phyloP scores from a whole-genome alignment of 2,329 filamentous ascomycete genomes.

The Chrysosporium keratinophilum region DNA sequence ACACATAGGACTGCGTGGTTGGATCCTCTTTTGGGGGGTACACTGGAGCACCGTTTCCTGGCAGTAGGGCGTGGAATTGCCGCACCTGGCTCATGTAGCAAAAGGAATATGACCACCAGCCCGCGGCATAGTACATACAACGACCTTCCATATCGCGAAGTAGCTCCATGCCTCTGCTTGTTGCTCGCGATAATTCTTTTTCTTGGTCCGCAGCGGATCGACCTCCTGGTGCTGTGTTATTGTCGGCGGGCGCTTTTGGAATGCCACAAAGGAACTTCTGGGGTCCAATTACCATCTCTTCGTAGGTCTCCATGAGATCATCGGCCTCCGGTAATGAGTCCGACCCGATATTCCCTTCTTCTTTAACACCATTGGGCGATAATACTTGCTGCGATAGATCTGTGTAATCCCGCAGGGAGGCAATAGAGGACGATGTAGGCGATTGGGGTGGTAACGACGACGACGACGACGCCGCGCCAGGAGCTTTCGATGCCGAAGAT shows the following conservation, averaged over 20 bases:
- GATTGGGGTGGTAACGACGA: constrained; percentile 12
- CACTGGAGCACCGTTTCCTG: constrained; percentile 53
- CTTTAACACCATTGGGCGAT: constrained; percentile 35
- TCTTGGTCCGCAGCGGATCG: constrained; percentile 53
- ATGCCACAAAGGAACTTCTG: constrained; percentile 76
- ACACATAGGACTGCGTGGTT: constrained; percentile 61
- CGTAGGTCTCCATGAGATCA: constrained; percentile 54
- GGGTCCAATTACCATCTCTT: constrained; percentile 61
- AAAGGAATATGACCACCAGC: constrained; percentile 95
- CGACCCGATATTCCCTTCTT: constrained; percentile 51
- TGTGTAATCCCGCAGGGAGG: constrained; percentile 11
- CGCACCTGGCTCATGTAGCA: constrained; percentile 81
- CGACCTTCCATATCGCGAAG: constrained; percentile 64
- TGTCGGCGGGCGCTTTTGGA: constrained; percentile 59
- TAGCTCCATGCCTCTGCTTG: constrained; percentile 67
- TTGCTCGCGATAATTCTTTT: constrained; percentile 67
- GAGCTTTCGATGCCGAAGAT: constrained; percentile 18
- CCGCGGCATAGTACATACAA: constrained; percentile 74
- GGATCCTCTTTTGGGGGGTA: constrained; percentile 69
- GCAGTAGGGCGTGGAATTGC: constrained; percentile 77
- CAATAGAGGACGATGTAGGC: constrained; percentile 2
- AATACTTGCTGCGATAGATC: constrained; percentile 17
- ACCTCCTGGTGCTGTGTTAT: constrained; percentile 53
- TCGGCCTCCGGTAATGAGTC: constrained; percentile 53
- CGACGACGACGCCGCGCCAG: constrained; percentile 17